Conservation (phyloP, 805 yeast species). For the Candida morakotiae region DNA sequence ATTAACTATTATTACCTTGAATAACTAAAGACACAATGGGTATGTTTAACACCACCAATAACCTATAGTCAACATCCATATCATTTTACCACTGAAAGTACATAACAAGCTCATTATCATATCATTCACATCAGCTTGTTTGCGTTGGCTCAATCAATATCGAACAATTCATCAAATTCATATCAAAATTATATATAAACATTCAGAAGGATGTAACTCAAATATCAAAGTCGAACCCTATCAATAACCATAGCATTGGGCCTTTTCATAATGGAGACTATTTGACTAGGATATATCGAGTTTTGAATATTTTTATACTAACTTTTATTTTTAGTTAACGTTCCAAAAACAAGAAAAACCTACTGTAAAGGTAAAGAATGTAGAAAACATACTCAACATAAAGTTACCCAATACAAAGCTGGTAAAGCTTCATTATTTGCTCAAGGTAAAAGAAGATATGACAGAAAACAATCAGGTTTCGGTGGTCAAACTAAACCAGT, state of each 20-base stretch:
- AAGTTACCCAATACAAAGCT: slow-evolving; percentile 99
- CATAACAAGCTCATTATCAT: too few species aligned
- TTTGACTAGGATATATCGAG: too few species aligned
- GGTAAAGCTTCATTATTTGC: slow-evolving; percentile 99
- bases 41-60: slow-evolving; percentile 6
- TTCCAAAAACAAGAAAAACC: slow-evolving; percentile 99
- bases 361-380: slow-evolving; percentile 99
- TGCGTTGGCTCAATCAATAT: too few species aligned
- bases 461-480: slow-evolving; percentile 99
- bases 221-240: too few species aligned
- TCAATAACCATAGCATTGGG: too few species aligned
- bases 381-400: slow-evolving; percentile 99
- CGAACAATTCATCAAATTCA: too few species aligned
- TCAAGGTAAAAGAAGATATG: slow-evolving; percentile 99
- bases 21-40: slow-evolving; percentile 7
- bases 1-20: not conserved
- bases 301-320: slow-evolving; percentile 6
- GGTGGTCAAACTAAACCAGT: slow-evolving; percentile 99
- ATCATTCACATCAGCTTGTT: too few species aligned
- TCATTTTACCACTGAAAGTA: not conserved
- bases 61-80: not conserved
- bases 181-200: too few species aligned
- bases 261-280: too few species aligned
- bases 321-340: slow-evolving; percentile 69
- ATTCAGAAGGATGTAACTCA: too few species aligned